Conservation (phyloP, 2,329 filamentous ascomycete genomes). For the Plectosphaerella sp. region DNA sequence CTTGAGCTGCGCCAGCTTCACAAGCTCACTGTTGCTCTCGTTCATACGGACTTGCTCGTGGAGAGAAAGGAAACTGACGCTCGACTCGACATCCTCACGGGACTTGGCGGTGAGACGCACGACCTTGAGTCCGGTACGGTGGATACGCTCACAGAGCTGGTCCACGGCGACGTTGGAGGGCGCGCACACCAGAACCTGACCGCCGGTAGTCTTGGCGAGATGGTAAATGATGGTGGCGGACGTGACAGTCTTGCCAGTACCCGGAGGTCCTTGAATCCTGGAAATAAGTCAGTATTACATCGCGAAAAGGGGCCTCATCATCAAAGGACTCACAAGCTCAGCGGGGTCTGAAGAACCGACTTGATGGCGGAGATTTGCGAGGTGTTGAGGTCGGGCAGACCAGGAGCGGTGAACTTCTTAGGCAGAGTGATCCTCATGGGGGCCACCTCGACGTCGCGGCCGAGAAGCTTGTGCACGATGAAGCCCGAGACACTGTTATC, state of each 20-base stretch:
- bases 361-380: conserved; percentile 97
- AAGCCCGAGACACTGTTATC: conserved; percentile 98
- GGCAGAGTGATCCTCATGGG: conserved; percentile 95
- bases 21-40: conserved; percentile 89
- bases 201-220: conserved; percentile 88
- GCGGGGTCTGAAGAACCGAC: conserved; percentile 85
- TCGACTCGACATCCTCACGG: conserved; percentile 97
- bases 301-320: neutral
- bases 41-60: conserved; percentile 98
- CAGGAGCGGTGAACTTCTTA: conserved; percentile 94
- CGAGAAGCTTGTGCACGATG: conserved; percentile 94
- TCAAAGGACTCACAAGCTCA: conserved; percentile 56
- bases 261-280: conserved; percentile 85
- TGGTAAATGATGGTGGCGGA: conserved; percentile 99
- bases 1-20: conserved; percentile 91
- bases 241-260: conserved; percentile 97
- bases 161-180: conserved; percentile 98
- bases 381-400: conserved; percentile 87
- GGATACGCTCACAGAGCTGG: conserved; percentile 95
- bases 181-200: conserved; percentile 92
- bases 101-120: conserved; percentile 98
- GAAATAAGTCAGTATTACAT: neutral
- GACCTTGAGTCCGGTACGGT: conserved; percentile 90
- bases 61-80: conserved; percentile 88
- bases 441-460: conserved; percentile 88